Evolutionary conservation across 148 eudicot genomes (phyloP).

Genomic region (Cornus kousa): DNA sequence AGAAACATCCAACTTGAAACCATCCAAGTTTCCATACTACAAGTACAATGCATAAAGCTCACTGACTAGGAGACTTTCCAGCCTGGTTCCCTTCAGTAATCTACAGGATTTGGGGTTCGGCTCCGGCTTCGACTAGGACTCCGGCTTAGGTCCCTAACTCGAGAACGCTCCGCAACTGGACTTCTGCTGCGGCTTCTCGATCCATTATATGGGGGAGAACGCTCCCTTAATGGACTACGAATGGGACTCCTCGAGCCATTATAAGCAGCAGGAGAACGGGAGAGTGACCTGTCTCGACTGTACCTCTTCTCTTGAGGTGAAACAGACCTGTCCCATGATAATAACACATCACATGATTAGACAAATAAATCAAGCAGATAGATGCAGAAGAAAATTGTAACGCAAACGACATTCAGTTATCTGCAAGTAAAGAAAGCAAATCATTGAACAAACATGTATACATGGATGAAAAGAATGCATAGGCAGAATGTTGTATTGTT

Average conservation of each 20-base stretch:
- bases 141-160: conserved; percentile 32
- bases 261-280: conserved; percentile 49
- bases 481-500: too few relatives aligned
- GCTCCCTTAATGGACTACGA: conserved; percentile 29
- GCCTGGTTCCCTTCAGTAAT: conserved; percentile 27
- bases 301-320: conserved; percentile 71
- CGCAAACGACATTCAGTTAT: neutral
- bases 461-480: neutral
- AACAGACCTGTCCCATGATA: conserved; percentile 50
- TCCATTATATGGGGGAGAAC: conserved; percentile 34
- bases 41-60: neutral
- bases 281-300: conserved; percentile 65
- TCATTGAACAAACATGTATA: neutral
- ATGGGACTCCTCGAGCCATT: conserved; percentile 40
- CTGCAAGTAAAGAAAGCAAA: neutral
- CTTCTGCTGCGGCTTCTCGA: conserved; percentile 44
- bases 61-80: conserved; percentile 35
- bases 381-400: neutral
- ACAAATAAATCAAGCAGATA: neutral
- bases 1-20: neutral
- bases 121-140: conserved; percentile 41
- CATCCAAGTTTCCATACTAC: neutral
- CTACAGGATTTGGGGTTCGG: conserved; percentile 52
- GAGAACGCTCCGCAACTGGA: conserved; percentile 36
- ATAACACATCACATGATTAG: too few relatives aligned